phyloP scores from a whole-genome alignment of 202 grass and related monocot species.

The Bolboschoenoplectus hybrid region DNA sequence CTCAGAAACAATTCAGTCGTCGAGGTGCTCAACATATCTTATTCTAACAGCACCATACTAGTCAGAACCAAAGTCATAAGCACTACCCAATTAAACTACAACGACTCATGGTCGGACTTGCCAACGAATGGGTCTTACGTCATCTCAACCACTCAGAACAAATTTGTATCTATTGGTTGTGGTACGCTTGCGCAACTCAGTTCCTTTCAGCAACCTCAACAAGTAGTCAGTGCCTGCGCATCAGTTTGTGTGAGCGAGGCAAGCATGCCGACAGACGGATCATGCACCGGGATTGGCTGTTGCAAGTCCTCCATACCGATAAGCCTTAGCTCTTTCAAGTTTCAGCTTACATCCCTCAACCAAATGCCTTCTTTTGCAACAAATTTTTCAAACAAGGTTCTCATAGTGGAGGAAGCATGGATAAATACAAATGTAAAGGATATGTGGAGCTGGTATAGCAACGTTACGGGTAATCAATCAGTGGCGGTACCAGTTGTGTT shows the following conservation, averaged over 20 bases:
- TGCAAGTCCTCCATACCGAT: conserved; percentile 41
- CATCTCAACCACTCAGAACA: conserved; percentile 38
- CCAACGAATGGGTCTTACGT: conserved; percentile 39
- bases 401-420: conserved; percentile 48
- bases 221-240: conserved; percentile 41
- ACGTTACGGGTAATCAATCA: background rate
- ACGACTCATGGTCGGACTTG: conserved; percentile 43
- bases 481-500: conserved; percentile 34
- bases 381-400: conserved; percentile 27
- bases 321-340: conserved; percentile 37
- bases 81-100: conserved; percentile 23
- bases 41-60: conserved; percentile 37
- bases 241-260: conserved; percentile 35
- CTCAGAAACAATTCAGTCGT: conserved; percentile 30
- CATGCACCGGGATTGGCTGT: conserved; percentile 51
- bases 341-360: conserved; percentile 45
- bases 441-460: background rate
- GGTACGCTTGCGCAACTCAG: conserved; percentile 29
- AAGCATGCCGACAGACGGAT: conserved; percentile 14
- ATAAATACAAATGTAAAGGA: conserved; percentile 5
- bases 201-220: conserved; percentile 32
- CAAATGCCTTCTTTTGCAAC: conserved; percentile 33
- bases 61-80: conserved; percentile 37
- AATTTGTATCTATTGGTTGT: conserved; percentile 46
- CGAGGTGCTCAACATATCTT: conserved; percentile 48